Evolutionary conservation across 305 asterid species (phyloP).

Genomic region (Fraxinus greggii): DNA sequence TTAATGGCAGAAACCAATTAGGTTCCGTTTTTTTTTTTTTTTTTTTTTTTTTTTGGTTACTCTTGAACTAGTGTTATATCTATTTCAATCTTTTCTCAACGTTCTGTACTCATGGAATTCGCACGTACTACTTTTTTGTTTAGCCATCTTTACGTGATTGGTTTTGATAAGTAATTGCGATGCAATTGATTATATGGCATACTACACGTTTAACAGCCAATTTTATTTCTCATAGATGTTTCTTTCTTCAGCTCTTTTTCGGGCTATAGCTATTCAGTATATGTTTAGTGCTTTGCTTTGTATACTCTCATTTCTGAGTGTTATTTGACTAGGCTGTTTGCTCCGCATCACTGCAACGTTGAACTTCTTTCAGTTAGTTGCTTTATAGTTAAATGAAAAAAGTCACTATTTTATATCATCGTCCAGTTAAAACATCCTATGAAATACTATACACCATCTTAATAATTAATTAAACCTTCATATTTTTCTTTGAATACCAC

Average conservation of each 20-base stretch:
- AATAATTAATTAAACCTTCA: too few species aligned
- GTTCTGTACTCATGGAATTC: not conserved
- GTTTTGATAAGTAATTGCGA: not conserved
- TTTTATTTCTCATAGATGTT: not conserved
- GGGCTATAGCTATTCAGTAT: not conserved
- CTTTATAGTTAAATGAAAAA: not conserved
- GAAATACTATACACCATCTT: too few species aligned
- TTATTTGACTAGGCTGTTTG: not conserved
- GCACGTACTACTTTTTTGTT: not conserved
- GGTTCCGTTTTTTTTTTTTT: too few species aligned
- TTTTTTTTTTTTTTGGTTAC: constrained; percentile 1
- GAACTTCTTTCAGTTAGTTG: not conserved
- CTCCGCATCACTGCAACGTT: not conserved
- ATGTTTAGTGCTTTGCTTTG: not conserved
- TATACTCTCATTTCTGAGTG: not conserved
- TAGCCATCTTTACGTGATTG: not conserved
- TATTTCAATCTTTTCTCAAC: not conserved
- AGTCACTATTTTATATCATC: too few species aligned
- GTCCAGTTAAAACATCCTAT: too few species aligned
- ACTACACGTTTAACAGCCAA: not conserved
- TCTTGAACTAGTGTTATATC: not conserved
- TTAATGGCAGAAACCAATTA: too few species aligned
- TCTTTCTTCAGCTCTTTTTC: not conserved
- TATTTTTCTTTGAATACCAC: too few species aligned
- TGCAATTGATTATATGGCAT: not conserved